Percentiles rank a stretch among this genome's conserved stretches.
Evolutionary conservation across 768 basidiomycete species (phyloP).

Genomic region (Saitozyma podzolica): DNA sequence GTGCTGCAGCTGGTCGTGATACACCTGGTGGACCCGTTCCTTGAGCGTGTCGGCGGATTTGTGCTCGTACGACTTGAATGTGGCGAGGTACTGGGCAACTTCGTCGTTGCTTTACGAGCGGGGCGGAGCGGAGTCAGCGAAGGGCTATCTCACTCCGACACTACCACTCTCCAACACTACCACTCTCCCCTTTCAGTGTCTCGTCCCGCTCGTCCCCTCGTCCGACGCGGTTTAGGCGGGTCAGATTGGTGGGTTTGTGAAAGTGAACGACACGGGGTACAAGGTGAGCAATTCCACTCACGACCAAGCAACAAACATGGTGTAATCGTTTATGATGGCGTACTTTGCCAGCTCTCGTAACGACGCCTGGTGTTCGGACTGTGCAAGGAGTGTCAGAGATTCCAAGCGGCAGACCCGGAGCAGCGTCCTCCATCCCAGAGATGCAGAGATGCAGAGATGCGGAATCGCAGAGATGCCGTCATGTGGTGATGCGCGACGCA

Average conservation of each 20-base stretch:
- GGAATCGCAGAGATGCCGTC: slow-evolving; percentile 1
- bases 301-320: slow-evolving; percentile 90
- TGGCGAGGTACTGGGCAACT: slow-evolving; percentile 84
- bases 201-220: too few relatives aligned
- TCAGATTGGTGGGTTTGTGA: neutral
- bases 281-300: slow-evolving; percentile 52
- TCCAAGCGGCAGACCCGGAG: too few relatives aligned
- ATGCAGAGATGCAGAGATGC: too few relatives aligned
- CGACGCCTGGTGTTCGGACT: slow-evolving; percentile 88
- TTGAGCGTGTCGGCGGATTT: slow-evolving; percentile 91
- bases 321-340: slow-evolving; percentile 89
- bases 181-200: too few relatives aligned
- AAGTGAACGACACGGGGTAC: neutral
- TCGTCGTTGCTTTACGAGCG: slow-evolving; percentile 69
- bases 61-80: slow-evolving; percentile 91
- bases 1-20: slow-evolving; percentile 73
- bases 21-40: slow-evolving; percentile 84
- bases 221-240: too few relatives aligned
- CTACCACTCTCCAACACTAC: too few relatives aligned
- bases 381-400: neutral
- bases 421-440: neutral
- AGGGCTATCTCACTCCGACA: too few relatives aligned
- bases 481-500: neutral
- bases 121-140: too few relatives aligned
- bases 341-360: slow-evolving; percentile 91